Conservation (phyloP, 2,329 filamentous ascomycete genomes). For the Fusarium sp. region DNA sequence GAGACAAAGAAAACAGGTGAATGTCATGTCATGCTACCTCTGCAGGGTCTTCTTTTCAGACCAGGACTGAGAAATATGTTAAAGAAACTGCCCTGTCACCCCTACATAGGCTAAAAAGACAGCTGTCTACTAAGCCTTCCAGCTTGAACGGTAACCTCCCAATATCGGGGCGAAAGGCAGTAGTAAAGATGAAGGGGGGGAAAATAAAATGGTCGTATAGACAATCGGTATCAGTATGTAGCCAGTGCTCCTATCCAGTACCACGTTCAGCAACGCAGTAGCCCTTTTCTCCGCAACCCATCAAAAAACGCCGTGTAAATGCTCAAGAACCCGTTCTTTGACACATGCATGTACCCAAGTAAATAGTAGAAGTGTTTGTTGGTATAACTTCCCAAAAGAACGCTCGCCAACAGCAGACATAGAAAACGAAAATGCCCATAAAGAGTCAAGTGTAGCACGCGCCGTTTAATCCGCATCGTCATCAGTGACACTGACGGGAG, state of each 20-base stretch:
- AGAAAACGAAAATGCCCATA: conserved; percentile 29
- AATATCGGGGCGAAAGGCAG: conserved; percentile 3
- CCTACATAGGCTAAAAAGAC: conserved; percentile 4
- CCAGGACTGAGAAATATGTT: conserved; percentile 21
- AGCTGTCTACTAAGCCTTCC: neutral
- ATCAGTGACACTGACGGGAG: conserved; percentile 63
- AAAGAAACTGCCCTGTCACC: conserved; percentile 12
- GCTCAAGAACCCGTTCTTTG: conserved; percentile 48
- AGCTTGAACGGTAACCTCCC: neutral
- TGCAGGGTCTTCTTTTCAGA: conserved; percentile 29
- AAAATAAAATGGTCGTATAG: conserved; percentile 34
- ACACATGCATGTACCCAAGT: conserved; percentile 40
- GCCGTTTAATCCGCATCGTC: conserved; percentile 60
- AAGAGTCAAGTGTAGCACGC: conserved; percentile 24
- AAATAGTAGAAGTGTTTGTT: conserved; percentile 29
- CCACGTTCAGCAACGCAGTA: conserved; percentile 34
- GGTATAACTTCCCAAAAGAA: conserved; percentile 29
- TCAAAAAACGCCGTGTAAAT: conserved; percentile 51
- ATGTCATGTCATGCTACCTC: conserved; percentile 18
- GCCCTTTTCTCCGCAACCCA: conserved; percentile 41
- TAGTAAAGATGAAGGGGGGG: conserved; percentile 9
- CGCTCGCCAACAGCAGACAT: conserved; percentile 32
- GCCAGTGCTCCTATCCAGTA: conserved; percentile 40
- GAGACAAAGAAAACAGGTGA: conserved; percentile 28
- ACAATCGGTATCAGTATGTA: conserved; percentile 47